Base-by-base conservation (phyloP, 2,329 filamentous ascomycete species). In the Raffaelea ambrosiae region DNA sequence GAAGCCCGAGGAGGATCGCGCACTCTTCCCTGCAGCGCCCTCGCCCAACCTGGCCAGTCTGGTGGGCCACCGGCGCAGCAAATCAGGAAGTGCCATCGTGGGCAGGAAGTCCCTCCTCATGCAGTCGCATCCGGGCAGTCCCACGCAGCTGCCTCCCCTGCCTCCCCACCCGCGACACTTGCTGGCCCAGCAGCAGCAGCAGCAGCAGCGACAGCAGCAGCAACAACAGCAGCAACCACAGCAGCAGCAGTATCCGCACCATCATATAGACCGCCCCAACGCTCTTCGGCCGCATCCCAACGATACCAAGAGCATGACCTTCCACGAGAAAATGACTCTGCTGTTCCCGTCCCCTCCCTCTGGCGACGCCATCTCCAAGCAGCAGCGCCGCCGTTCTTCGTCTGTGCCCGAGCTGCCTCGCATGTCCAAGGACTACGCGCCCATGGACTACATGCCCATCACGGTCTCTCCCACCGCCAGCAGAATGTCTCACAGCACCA, bases 291-390 rank as follows among this genome's bases (percentile, higher is more conserved):
- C 74, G 18, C 63, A 68, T 5, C 70, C 74, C 3, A 78, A 77
- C 50, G 62, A 75, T 51, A 77, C 73, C 3, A 72, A 70, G 59
- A 79, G 73, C 57, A 79, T 79, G 76, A 77, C 73, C 0, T 71
- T 77, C 51, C 66, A 78, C 45, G 76, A 79, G 55, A 79, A 79
- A 58, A 74, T 79, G 63, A 62, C 66, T 2, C 58, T 77, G 5
- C 60, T 80, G 21, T 77, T 76, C 52, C 65, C 70, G 3, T 58
- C 61, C 8, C 60, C 68, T 44, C 51, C 63, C 43, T 61, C 61
- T 46, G 53, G 51, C 47, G 48, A 53, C 36, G 46, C 53, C 5
- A 48, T 51, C 47, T 9, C 18, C 5, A 38, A 5, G 14, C 20
- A 46, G 5, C 49, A 41, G 5, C 61, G 54, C 31, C 64, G 65